These are phyloP conservation scores for Takakia lepidozioides DNA, from an alignment of 225 moss, liverwort and hornwort genomes.

Conservation along the genomic window DNA sequence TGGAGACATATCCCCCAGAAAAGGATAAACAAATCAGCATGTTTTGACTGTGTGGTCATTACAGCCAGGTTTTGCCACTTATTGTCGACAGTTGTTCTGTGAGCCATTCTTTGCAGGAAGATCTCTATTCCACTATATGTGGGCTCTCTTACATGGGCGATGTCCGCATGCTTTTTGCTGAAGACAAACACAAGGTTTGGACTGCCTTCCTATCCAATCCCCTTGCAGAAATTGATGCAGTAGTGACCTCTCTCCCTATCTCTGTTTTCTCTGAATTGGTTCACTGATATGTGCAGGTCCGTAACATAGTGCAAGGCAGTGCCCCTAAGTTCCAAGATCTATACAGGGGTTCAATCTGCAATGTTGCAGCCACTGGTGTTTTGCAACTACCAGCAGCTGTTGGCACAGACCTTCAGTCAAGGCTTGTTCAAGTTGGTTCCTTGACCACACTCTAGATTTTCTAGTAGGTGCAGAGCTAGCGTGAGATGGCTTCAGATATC, in stretches of 20 bases:
- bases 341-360: slow-evolving; percentile 50
- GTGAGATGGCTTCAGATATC: too few species aligned
- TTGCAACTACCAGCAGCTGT: slow-evolving; percentile 42
- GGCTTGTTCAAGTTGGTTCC: slow-evolving; percentile 41
- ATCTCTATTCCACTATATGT: slow-evolving; percentile 79
- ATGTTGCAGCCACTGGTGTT: slow-evolving; percentile 47
- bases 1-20: too few species aligned
- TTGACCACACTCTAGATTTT: slow-evolving; percentile 1
- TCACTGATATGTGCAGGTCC: slow-evolving; percentile 39
- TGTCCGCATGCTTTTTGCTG: slow-evolving; percentile 89
- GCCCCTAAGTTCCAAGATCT: slow-evolving; percentile 55
- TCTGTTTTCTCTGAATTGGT: too few species aligned
- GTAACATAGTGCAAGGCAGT: slow-evolving; percentile 88
- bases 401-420: slow-evolving; percentile 45
- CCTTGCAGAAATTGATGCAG: too few species aligned
- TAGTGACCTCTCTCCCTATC: too few species aligned
- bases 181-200: slow-evolving; percentile 74
- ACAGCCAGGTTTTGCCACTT: slow-evolving; percentile 1
- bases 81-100: slow-evolving; percentile 6
- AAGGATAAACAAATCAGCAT: too few species aligned
- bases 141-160: slow-evolving; percentile 89
- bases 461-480: too few species aligned
- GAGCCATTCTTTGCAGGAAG: slow-evolving; percentile 70
- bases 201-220: too few species aligned
- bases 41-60: background rate